phyloP scores from a whole-genome alignment of 2,329 filamentous ascomycete species.

The Cercospora sp. region DNA sequence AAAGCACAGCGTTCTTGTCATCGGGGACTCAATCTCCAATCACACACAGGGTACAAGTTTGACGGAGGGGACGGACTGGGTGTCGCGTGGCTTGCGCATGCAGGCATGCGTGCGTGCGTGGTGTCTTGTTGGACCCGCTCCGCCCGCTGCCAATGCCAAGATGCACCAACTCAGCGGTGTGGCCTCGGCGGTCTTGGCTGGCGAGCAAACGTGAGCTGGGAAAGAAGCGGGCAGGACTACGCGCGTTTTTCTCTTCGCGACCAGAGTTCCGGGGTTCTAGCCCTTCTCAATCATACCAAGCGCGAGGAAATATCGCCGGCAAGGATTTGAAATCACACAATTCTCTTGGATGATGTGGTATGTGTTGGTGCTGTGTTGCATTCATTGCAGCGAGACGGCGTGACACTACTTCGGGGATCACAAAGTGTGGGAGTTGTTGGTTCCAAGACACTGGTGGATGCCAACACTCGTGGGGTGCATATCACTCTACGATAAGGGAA shows the following conservation, averaged over 20 bases:
- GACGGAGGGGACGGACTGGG: not conserved
- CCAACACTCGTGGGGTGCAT: not conserved
- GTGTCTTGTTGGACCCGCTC: not conserved
- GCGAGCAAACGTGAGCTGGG: not conserved
- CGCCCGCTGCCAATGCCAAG: constrained; percentile 7
- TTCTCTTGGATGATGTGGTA: not conserved
- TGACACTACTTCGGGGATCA: not conserved
- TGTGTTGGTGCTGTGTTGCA: not conserved
- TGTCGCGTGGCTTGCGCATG: constrained; percentile 18
- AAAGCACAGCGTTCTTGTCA: not conserved
- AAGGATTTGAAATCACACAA: not conserved
- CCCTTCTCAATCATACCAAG: not conserved
- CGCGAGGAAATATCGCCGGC: not conserved
- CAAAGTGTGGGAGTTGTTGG: not conserved
- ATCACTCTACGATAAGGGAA: not conserved
- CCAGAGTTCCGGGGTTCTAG: not conserved
- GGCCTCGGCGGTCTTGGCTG: constrained; percentile 18
- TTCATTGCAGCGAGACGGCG: not conserved
- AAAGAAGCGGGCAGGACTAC: not conserved
- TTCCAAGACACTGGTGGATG: not conserved
- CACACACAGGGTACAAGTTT: not conserved
- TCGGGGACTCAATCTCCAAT: not conserved
- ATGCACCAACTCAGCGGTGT: constrained; percentile 20
- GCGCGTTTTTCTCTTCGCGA: not conserved
- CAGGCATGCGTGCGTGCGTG: not conserved